Percentiles rank a stretch among this genome's conserved stretches.
phyloP scores from a whole-genome alignment of 805 yeast species.

The Cyberlindnera mrakii region DNA sequence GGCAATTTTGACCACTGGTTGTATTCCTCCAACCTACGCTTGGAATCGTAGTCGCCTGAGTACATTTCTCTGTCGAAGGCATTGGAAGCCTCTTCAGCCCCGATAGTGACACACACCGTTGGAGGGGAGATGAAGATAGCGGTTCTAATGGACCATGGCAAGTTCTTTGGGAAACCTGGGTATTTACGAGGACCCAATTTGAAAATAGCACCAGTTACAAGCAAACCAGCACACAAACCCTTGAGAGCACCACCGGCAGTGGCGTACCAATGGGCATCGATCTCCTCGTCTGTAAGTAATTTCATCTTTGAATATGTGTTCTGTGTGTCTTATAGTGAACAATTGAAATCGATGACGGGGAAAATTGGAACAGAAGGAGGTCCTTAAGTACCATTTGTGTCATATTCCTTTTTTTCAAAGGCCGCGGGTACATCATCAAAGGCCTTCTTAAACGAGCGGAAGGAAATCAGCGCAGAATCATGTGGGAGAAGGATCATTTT shows the following conservation, averaged over 20 bases:
- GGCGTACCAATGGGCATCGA: conserved; percentile 55
- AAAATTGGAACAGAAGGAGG: too few species aligned
- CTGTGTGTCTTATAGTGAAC: background rate
- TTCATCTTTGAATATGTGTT: conserved; percentile 41
- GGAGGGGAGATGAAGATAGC: conserved; percentile 68
- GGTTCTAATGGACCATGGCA: conserved; percentile 56
- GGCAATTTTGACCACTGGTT: conserved; percentile 48
- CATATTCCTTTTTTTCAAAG: too few species aligned
- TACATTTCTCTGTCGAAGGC: conserved; percentile 59
- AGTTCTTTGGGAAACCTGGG: conserved; percentile 35
- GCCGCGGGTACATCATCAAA: too few species aligned
- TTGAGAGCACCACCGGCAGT: conserved; percentile 55
- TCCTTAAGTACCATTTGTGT: too few species aligned
- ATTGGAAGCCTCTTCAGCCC: conserved; percentile 67
- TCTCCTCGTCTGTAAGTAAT: conserved; percentile 59
- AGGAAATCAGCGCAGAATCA: too few species aligned
- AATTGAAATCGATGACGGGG: background rate
- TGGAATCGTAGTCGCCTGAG: conserved; percentile 35
- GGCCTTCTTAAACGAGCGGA: too few species aligned
- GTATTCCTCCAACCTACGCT: conserved; percentile 38
- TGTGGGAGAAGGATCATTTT: too few species aligned
- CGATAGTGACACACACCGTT: conserved; percentile 51
- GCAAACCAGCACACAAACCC: conserved; percentile 53
- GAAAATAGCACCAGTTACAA: conserved; percentile 49
- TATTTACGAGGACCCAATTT: conserved; percentile 42